phyloP scores from a whole-genome alignment of 2,329 filamentous ascomycete species.

The Grosmannia huntii region DNA sequence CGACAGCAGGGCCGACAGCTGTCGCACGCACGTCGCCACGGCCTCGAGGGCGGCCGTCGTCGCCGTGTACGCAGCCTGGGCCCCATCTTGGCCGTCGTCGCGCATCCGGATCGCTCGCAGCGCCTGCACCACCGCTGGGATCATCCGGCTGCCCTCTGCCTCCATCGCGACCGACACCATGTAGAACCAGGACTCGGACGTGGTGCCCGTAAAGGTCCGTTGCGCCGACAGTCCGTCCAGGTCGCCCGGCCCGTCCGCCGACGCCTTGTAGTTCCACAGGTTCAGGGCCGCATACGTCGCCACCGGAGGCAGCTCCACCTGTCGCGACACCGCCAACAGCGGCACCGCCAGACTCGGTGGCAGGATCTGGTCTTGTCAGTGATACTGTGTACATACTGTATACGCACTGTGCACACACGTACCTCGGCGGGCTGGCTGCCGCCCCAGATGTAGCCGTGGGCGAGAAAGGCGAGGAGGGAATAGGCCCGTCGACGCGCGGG shows the following conservation, averaged over 20 bases:
- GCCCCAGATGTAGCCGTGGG: conserved; percentile 85
- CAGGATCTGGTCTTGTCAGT: conserved; percentile 25
- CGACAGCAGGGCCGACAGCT: conserved; percentile 54
- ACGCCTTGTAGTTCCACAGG: conserved; percentile 66
- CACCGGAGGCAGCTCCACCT: conserved; percentile 72
- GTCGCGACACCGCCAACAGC: conserved; percentile 55
- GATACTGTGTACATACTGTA: too few relatives aligned
- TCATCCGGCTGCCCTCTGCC: conserved; percentile 59
- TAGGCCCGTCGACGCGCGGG: conserved; percentile 75
- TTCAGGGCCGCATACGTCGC: conserved; percentile 82
- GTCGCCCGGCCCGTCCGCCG: not conserved
- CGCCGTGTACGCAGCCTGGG: conserved; percentile 17
- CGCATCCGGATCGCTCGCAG: conserved; percentile 53
- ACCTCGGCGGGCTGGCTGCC: conserved; percentile 63
- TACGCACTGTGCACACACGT: not conserved
- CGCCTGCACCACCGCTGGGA: conserved; percentile 66
- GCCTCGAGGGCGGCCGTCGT: conserved; percentile 39
- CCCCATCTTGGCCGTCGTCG: conserved; percentile 38
- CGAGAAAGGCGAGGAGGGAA: conserved; percentile 62
- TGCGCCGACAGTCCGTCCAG: conserved; percentile 59
- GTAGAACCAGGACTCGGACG: conserved; percentile 93
- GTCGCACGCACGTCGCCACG: conserved; percentile 54
- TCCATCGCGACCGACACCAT: conserved; percentile 83
- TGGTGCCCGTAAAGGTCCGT: conserved; percentile 75
- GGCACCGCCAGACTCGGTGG: conserved; percentile 69